A percentile compares a stretch with the other conserved stretches of the same genome.
Evolutionary conservation across 345 rosid genomes (phyloP).

Genomic region (Brassica carinata): DNA sequence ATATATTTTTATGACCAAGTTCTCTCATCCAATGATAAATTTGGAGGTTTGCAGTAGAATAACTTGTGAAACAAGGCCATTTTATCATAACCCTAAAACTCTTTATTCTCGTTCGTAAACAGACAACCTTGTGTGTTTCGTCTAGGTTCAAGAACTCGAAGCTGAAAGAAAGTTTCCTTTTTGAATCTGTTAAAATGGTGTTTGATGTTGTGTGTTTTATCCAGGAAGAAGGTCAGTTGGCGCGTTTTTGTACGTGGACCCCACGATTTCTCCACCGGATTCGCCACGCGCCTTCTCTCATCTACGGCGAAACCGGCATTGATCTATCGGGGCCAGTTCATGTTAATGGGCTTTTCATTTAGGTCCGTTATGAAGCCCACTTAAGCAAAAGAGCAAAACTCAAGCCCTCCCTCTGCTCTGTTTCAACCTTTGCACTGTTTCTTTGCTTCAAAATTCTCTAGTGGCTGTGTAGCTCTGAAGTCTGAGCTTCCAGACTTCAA

Average conservation of each 20-base stretch:
- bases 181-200: conserved; percentile 19
- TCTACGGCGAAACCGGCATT: conserved; percentile 29
- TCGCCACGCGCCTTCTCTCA: conserved; percentile 29
- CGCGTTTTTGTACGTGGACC: conserved; percentile 33
- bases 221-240: conserved; percentile 22
- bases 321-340: neutral
- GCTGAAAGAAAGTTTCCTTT: neutral
- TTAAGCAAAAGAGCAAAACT: neutral
- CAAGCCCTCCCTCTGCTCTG: neutral
- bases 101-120: neutral
- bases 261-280: conserved; percentile 16
- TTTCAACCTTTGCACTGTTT: neutral
- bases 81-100: conserved; percentile 15
- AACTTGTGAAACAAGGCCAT: conserved; percentile 89
- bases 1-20: neutral
- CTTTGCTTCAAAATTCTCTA: neutral
- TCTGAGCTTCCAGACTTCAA: neutral
- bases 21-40: conserved; percentile 6
- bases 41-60: conserved; percentile 84
- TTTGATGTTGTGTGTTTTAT: neutral
- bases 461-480: neutral
- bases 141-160: conserved; percentile 7
- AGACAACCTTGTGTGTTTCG: neutral
- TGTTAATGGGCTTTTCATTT: neutral
- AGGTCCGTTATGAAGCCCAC: neutral